A percentile compares a stretch with the other conserved stretches of the same genome.
Conservation (phyloP, 1,284 basidiomycete species). For the Fomitiporia mediterranea region DNA sequence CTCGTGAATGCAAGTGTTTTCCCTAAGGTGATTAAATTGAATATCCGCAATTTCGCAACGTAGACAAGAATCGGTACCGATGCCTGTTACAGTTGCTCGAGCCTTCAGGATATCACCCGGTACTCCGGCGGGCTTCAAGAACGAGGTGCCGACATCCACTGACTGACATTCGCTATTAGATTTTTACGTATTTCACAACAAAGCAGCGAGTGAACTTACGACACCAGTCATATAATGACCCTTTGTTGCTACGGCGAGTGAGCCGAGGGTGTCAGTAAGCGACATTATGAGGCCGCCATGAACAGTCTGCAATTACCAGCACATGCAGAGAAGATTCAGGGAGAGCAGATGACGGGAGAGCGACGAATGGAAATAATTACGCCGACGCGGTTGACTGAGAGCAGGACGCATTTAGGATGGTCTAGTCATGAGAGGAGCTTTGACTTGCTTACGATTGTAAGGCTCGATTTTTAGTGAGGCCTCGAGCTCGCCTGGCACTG, state of each 20-base stretch:
- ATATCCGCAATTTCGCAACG: neutral
- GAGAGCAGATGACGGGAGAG: neutral
- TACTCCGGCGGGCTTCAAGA: slow-evolving; percentile 67
- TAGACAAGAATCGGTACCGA: slow-evolving; percentile 39
- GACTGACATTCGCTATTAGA: slow-evolving; percentile 32
- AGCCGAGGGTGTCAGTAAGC: slow-evolving; percentile 82
- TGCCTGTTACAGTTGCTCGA: slow-evolving; percentile 55
- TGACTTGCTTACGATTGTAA: slow-evolving; percentile 56
- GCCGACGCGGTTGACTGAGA: slow-evolving; percentile 66
- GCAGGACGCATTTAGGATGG: neutral
- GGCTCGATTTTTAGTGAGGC: slow-evolving; percentile 66
- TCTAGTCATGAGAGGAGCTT: neutral
- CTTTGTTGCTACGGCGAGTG: slow-evolving; percentile 75
- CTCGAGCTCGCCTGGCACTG: slow-evolving; percentile 60
- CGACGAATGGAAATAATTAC: slow-evolving; percentile 36
- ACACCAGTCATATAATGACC: slow-evolving; percentile 87
- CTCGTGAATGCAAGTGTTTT: slow-evolving; percentile 80
- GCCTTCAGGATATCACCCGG: slow-evolving; percentile 60
- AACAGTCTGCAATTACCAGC: slow-evolving; percentile 41
- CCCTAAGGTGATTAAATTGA: slow-evolving; percentile 40
- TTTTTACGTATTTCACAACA: too few species aligned
- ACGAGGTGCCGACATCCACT: slow-evolving; percentile 83
- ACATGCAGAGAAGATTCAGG: neutral
- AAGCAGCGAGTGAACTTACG: neutral
- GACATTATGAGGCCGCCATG: slow-evolving; percentile 86